Evolutionary conservation across 805 yeast species (phyloP).

Genomic region (Cyberlindnera meyerae): DNA sequence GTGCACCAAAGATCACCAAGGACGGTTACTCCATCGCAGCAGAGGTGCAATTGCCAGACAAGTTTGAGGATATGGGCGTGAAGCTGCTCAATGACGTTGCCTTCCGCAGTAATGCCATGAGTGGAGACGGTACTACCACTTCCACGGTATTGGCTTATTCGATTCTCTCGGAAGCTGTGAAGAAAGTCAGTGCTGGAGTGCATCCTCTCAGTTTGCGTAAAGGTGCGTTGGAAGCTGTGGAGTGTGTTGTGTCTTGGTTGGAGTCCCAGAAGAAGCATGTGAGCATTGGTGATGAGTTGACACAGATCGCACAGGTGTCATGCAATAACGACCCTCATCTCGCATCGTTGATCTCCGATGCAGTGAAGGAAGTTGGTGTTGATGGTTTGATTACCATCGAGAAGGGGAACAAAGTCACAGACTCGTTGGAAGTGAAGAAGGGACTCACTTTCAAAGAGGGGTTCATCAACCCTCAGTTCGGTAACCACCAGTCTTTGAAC

Average conservation of each 20-base stretch:
- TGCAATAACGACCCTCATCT: slow-evolving; percentile 95
- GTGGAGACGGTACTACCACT: slow-evolving; percentile 98
- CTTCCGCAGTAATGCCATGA: slow-evolving; percentile 92
- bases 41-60: slow-evolving; percentile 76
- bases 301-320: slow-evolving; percentile 96
- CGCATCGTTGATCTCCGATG: slow-evolving; percentile 85
- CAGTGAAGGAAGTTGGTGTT: slow-evolving; percentile 98
- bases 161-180: slow-evolving; percentile 90
- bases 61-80: slow-evolving; percentile 95
- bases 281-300: slow-evolving; percentile 90
- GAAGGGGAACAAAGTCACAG: slow-evolving; percentile 96
- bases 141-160: slow-evolving; percentile 96
- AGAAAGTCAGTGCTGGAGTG: slow-evolving; percentile 98
- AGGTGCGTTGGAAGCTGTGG: slow-evolving; percentile 96
- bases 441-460: slow-evolving; percentile 99
- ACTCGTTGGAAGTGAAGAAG: slow-evolving; percentile 93
- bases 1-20: slow-evolving; percentile 96
- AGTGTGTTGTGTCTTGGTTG: slow-evolving; percentile 81
- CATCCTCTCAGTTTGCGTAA: slow-evolving; percentile 98
- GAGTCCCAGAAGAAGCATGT: slow-evolving; percentile 86
- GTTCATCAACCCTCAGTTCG: slow-evolving; percentile 93
- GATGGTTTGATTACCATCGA: slow-evolving; percentile 98
- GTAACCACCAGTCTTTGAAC: slow-evolving; percentile 73
- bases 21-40: slow-evolving; percentile 98
- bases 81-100: slow-evolving; percentile 95